Percentiles rank a stretch among this genome's conserved stretches.
phyloP scores from a whole-genome alignment of 208 protist genomes.

The Trypanosoma grayi region DNA sequence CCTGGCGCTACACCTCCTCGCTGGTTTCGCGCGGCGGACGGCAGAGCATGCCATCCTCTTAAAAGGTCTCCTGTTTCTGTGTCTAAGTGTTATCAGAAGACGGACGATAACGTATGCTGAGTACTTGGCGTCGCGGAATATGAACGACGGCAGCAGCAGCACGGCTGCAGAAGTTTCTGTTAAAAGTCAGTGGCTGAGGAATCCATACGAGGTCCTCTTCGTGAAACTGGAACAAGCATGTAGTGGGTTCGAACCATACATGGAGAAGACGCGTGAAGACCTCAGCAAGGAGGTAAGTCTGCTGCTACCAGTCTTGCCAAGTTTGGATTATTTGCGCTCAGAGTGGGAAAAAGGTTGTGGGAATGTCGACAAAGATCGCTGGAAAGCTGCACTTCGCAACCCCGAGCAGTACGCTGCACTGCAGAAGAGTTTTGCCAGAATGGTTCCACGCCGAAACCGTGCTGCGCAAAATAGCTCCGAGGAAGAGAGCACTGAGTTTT shows the following conservation, averaged over 20 bases:
- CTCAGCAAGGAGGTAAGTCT: slow-evolving; percentile 10
- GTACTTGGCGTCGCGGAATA: background rate
- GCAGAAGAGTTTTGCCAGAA: slow-evolving; percentile 3
- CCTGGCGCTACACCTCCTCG: slow-evolving; percentile 5
- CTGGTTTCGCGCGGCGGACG: background rate
- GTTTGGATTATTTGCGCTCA: slow-evolving; percentile 3
- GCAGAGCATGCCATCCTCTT: background rate
- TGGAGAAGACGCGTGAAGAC: background rate
- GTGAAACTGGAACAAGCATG: slow-evolving; percentile 17
- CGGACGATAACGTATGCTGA: slow-evolving; percentile 7
- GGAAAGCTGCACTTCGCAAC: background rate
- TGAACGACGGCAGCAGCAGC: background rate
- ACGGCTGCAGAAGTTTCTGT: too few species aligned
- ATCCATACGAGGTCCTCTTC: slow-evolving; percentile 15
- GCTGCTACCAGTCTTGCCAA: slow-evolving; percentile 17
- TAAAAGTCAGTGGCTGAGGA: slow-evolving; percentile 2
- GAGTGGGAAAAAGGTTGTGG: background rate
- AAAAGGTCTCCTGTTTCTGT: slow-evolving; percentile 9
- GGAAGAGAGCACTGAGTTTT: slow-evolving; percentile 13
- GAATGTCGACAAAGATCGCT: background rate
- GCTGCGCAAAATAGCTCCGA: slow-evolving; percentile 13
- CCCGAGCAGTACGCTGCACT: background rate
- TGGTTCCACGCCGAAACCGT: slow-evolving; percentile 9
- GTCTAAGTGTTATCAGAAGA: background rate
- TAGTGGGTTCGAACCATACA: background rate